These are phyloP conservation scores for Colletotrichum sp. DNA, from an alignment of 2,329 filamentous ascomycete species.

Conservation along the genomic window DNA sequence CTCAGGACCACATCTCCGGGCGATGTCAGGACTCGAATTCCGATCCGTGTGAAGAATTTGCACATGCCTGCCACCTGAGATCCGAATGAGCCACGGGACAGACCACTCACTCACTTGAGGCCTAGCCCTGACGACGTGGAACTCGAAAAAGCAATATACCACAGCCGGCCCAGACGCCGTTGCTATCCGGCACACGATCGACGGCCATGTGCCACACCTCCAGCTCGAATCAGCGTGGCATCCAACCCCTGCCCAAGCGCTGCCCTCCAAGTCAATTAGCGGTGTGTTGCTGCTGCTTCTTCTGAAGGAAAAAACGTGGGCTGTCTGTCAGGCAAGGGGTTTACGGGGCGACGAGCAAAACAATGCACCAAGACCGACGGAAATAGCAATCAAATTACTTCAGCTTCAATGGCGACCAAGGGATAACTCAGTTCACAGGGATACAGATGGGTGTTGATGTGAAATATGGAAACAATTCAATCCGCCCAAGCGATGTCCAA, in stretches of 20 bases:
- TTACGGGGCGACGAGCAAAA: neutral
- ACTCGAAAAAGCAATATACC: conserved; percentile 11
- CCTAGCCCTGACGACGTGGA: neutral
- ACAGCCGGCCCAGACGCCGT: conserved; percentile 5
- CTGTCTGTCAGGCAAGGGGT: neutral
- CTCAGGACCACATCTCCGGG: neutral
- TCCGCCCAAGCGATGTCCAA: neutral
- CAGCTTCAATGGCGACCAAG: neutral
- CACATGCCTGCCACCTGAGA: neutral
- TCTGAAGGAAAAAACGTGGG: neutral
- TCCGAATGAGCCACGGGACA: neutral
- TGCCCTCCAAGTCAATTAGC: neutral
- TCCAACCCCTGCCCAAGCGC: neutral
- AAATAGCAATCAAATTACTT: neutral
- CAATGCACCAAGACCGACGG: neutral
- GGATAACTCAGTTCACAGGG: neutral
- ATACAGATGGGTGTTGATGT: neutral
- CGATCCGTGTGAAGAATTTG: conserved; percentile 12
- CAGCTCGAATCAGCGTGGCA: neutral
- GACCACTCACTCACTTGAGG: neutral
- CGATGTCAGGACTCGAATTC: neutral
- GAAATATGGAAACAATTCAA: neutral
- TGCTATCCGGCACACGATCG: conserved; percentile 4
- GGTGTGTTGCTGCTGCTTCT: neutral
- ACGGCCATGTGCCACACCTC: conserved; percentile 11